These are phyloP conservation scores for Tuctoria greenei DNA, from an alignment of 176 grass and related monocot genomes.

Conservation along the genomic window DNA sequence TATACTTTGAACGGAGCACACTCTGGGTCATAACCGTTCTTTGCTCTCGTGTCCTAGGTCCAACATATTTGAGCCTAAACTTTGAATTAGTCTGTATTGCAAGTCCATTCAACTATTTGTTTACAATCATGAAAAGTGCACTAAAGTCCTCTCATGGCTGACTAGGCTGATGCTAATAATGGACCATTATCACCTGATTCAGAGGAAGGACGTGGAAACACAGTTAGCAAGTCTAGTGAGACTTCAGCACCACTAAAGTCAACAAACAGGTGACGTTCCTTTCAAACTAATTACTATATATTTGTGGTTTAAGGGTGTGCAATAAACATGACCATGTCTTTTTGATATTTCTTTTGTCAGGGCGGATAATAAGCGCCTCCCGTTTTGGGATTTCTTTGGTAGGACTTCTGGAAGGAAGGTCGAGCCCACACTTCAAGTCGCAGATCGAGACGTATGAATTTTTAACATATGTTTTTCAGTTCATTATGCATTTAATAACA, in stretches of 20 bases:
- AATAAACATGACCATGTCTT: slow-evolving; percentile 9
- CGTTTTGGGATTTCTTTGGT: slow-evolving; percentile 65
- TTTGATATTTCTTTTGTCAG: slow-evolving; percentile 34
- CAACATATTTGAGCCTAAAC: not conserved
- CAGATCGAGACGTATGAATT: slow-evolving; percentile 62
- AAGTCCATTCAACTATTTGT: not conserved
- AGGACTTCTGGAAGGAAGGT: slow-evolving; percentile 41
- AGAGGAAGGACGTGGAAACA: slow-evolving; percentile 41
- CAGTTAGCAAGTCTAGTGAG: slow-evolving; percentile 31
- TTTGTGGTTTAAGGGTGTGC: slow-evolving; percentile 10
- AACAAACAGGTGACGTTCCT: slow-evolving; percentile 50
- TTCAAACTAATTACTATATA: slow-evolving; percentile 2
- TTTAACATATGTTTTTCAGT: slow-evolving; percentile 18
- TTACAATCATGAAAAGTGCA: slow-evolving; percentile 7
- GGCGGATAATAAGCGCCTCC: slow-evolving; percentile 56
- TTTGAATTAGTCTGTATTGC: slow-evolving; percentile 4
- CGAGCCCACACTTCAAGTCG: slow-evolving; percentile 33
- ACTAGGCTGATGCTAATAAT: slow-evolving; percentile 62
- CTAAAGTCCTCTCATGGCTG: slow-evolving; percentile 40
- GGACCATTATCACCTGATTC: slow-evolving; percentile 47
- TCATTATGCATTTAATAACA: slow-evolving; percentile 9
- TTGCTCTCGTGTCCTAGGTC: not conserved
- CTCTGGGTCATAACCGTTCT: not conserved
- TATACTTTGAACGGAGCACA: not conserved
- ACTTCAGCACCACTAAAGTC: slow-evolving; percentile 38